phyloP scores from a whole-genome alignment of 208 protist genomes.

The Acanthamoeba divionensis region DNA sequence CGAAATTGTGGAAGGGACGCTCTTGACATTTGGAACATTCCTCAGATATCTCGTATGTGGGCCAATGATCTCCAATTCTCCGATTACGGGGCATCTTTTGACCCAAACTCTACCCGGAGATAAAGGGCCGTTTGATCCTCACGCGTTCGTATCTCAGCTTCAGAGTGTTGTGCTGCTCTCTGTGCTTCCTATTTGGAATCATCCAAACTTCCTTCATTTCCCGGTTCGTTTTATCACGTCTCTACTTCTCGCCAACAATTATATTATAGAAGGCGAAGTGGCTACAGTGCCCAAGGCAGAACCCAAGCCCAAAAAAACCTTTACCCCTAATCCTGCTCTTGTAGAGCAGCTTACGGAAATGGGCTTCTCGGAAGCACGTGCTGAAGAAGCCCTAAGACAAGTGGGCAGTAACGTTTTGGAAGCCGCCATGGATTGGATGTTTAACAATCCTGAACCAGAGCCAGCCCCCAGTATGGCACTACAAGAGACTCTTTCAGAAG shows the following conservation, averaged over 20 bases:
- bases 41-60: slow-evolving; percentile 30
- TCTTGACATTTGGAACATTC: slow-evolving; percentile 37
- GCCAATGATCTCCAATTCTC: background rate
- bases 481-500: background rate
- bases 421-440: slow-evolving; percentile 39
- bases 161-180: background rate
- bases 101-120: slow-evolving; percentile 25
- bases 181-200: slow-evolving; percentile 38
- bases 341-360: slow-evolving; percentile 41
- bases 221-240: slow-evolving; percentile 45
- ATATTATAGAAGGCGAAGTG: slow-evolving; percentile 11
- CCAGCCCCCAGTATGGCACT: background rate
- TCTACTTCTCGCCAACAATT: slow-evolving; percentile 20
- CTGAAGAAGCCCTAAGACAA: slow-evolving; percentile 33
- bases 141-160: slow-evolving; percentile 1
- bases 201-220: slow-evolving; percentile 17
- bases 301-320: slow-evolving; percentile 31
- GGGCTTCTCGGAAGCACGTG: slow-evolving; percentile 12
- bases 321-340: background rate
- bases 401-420: slow-evolving; percentile 27
- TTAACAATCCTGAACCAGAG: slow-evolving; percentile 34
- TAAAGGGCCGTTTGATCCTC: slow-evolving; percentile 31
- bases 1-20: background rate
- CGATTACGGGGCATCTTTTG: slow-evolving; percentile 10
- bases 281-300: background rate